Percentiles rank a stretch among this genome's conserved stretches.
phyloP scores from a whole-genome alignment of 805 yeast genomes.

The Dipodascopsis tothii region DNA sequence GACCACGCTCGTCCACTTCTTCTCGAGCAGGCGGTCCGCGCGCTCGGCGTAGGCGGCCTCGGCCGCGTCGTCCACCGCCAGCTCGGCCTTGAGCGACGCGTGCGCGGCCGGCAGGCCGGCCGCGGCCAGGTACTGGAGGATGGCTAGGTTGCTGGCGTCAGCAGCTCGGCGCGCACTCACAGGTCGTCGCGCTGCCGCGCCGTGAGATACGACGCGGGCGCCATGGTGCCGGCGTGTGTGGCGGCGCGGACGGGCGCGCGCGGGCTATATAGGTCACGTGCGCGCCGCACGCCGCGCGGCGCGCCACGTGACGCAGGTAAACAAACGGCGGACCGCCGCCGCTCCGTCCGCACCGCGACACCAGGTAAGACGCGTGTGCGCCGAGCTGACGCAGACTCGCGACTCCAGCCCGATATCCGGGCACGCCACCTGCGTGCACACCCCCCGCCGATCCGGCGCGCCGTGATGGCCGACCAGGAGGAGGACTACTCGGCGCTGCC shows the following conservation, averaged over 20 bases:
- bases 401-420: no score
- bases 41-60: slow-evolving; percentile 7
- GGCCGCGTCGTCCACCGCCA: background rate
- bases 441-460: no score
- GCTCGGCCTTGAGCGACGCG: slow-evolving; percentile 7
- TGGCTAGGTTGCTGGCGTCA: slow-evolving; percentile 1
- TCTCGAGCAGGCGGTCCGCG: slow-evolving; percentile 42
- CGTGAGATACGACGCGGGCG: slow-evolving; percentile 13
- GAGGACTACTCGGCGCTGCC: slow-evolving; percentile 59
- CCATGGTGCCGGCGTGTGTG: no score
- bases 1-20: slow-evolving; percentile 82
- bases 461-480: slow-evolving; percentile 42
- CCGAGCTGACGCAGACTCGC: no score
- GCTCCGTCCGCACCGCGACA: background rate
- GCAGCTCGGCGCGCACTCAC: slow-evolving; percentile 4
- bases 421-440: no score
- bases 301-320: slow-evolving; percentile 3
- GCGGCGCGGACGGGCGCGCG: no score
- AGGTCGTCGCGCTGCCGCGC: slow-evolving; percentile 19
- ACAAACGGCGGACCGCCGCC: slow-evolving; percentile 4
- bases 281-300: no score
- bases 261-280: no score
- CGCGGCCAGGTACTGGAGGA: slow-evolving; percentile 12
- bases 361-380: background rate
- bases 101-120: slow-evolving; percentile 4